Conservation (phyloP, 2,329 filamentous ascomycete species). For the Microcera coccophila region DNA sequence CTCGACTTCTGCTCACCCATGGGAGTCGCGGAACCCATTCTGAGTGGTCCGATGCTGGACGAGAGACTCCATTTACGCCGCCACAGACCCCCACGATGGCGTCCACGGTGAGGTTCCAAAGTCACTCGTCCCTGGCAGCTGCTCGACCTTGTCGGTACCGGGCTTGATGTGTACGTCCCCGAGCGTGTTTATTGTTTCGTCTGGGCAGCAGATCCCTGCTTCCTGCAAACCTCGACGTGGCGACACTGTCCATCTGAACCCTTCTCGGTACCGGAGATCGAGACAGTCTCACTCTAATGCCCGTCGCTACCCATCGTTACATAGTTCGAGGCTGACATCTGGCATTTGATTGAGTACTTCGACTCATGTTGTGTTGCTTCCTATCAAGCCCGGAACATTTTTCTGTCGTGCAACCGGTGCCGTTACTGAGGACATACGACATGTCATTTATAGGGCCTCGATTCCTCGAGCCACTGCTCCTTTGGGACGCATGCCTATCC, state of each 20-base stretch:
- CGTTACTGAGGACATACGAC: not conserved
- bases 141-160: constrained; percentile 5
- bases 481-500: constrained; percentile 8
- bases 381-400: constrained; percentile 5
- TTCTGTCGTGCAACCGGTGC: constrained; percentile 13
- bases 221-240: constrained; percentile 9
- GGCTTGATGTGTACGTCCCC: constrained; percentile 2
- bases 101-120: constrained; percentile 8
- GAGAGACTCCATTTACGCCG: constrained; percentile 1
- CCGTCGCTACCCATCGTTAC: too few relatives aligned
- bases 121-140: constrained; percentile 17
- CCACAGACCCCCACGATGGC: constrained; percentile 15
- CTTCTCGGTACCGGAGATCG: too few relatives aligned
- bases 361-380: too few relatives aligned
- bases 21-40: constrained; percentile 17
- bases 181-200: not conserved
- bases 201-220: constrained; percentile 5
- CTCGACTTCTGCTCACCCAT: constrained; percentile 21
- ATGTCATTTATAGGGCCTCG: constrained; percentile 1
- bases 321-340: too few relatives aligned
- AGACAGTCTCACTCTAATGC: too few relatives aligned
- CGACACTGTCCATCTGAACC: not conserved
- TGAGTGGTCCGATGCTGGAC: constrained; percentile 14
- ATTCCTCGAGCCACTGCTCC: constrained; percentile 2
- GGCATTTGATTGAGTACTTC: constrained; percentile 4